phyloP scores from a whole-genome alignment of 2,329 filamentous ascomycete genomes.

The Aspergillus carbonarius region DNA sequence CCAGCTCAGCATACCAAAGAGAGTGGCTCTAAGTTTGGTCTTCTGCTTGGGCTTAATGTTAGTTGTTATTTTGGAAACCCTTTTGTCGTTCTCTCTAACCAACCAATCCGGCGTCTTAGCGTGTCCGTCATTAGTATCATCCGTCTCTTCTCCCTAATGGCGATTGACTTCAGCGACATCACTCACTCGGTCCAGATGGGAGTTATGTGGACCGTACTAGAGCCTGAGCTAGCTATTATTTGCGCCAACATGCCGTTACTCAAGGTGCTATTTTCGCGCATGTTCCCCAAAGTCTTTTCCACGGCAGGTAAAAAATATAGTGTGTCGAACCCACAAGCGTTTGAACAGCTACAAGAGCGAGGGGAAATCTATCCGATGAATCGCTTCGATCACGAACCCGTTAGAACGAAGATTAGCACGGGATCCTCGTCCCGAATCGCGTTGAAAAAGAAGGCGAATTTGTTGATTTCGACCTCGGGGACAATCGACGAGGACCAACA shows the following conservation, averaged over 20 bases:
- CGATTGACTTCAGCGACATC: constrained; percentile 17
- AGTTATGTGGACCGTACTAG: constrained; percentile 20
- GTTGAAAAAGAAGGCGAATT: neutral
- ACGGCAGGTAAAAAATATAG: neutral
- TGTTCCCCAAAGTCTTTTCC: neutral
- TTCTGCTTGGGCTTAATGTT: constrained; percentile 26
- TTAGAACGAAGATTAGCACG: neutral
- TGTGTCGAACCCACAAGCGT: neutral
- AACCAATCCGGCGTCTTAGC: constrained; percentile 8
- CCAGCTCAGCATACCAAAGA: constrained; percentile 17
- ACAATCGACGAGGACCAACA: neutral
- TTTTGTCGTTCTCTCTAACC: too few relatives aligned
- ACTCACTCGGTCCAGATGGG: constrained; percentile 16
- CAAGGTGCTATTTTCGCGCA: neutral
- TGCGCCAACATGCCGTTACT: constrained; percentile 15
- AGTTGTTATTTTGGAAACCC: too few relatives aligned
- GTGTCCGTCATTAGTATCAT: constrained; percentile 21
- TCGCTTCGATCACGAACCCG: neutral
- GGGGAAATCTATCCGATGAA: neutral
- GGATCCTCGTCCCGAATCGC: neutral
- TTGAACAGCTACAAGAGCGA: neutral
- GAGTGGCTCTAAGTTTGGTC: constrained; percentile 18
- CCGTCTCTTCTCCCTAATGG: constrained; percentile 15
- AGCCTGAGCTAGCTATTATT: constrained; percentile 18
- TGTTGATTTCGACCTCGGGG: neutral